A percentile compares a stretch with the other conserved stretches of the same genome.
Evolutionary conservation across 1,284 basidiomycete species (phyloP).

Genomic region (Ganoderma boninense): DNA sequence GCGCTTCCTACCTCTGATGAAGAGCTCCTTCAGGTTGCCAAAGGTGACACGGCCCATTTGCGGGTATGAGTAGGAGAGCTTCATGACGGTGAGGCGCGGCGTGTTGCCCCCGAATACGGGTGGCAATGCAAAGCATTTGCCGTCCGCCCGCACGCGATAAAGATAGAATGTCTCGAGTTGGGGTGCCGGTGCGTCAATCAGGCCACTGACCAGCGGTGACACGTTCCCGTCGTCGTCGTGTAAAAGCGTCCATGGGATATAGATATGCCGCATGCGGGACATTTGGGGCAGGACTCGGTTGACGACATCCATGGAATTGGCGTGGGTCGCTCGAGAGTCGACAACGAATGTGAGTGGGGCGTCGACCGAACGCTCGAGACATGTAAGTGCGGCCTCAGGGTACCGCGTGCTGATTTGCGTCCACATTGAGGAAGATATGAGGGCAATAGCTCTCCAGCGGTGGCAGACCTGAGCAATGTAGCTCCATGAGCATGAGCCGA

Average conservation of each 20-base stretch:
- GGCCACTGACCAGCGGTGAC: slow-evolving; percentile 32
- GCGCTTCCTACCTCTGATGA: slow-evolving; percentile 41
- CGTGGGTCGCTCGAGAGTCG: slow-evolving; percentile 26
- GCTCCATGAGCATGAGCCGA: slow-evolving; percentile 39
- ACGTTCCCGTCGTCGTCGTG: slow-evolving; percentile 35
- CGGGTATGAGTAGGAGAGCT: slow-evolving; percentile 38
- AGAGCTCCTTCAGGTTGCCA: slow-evolving; percentile 34
- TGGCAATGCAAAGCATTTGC: slow-evolving; percentile 37
- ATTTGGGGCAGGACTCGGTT: slow-evolving; percentile 36
- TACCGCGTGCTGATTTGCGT: slow-evolving; percentile 41
- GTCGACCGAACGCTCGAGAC: slow-evolving; percentile 39
- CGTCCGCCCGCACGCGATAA: slow-evolving; percentile 32
- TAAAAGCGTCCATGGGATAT: slow-evolving; percentile 38
- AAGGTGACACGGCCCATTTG: slow-evolving; percentile 30
- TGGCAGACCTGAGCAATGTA: slow-evolving; percentile 41
- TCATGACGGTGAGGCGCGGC: slow-evolving; percentile 36
- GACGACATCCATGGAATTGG: slow-evolving; percentile 33
- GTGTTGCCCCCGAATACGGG: slow-evolving; percentile 38
- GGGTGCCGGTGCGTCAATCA: slow-evolving; percentile 37
- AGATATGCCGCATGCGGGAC: slow-evolving; percentile 38
- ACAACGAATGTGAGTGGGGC: slow-evolving; percentile 40
- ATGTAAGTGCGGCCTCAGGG: slow-evolving; percentile 37
- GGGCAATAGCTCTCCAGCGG: slow-evolving; percentile 38
- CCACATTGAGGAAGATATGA: slow-evolving; percentile 40
- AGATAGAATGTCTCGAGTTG: slow-evolving; percentile 40